Evolutionary conservation across 352 stramenopile species (phyloP), one percentile per base, ranked within the genome.

Genomic region (Plasmopara halstedii): DNA sequence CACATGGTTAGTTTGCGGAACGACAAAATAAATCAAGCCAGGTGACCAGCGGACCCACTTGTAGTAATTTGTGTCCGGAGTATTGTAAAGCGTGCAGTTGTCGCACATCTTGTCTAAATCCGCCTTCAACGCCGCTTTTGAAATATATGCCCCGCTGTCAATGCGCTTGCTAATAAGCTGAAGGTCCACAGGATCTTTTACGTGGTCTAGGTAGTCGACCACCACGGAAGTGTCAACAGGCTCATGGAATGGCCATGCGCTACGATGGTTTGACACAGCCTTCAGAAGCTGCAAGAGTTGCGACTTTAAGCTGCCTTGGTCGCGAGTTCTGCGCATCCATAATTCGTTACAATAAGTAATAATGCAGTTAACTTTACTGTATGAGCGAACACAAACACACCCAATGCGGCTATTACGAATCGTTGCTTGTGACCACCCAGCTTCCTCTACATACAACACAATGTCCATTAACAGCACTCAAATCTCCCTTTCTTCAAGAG

Each of bases 11-110:
- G 15, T 46, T 26, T 21, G 45, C n/a, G 23, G n/a, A n/a, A n/a
- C n/a, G 14, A 42, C 6, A n/a, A 44, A 15, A 34, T 18, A 36
- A 29, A 14, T 11, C 6, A 23, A 29, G 40, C 14, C 2, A 41
- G 31, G 4, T 6, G 10, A 77, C 14, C n/a, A 13, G 15, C 11
- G 70, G 38, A 81, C 76, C 42, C 88, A 97, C 80, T 94, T 97
- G 67, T 97, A 97, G 64, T 97, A 97, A 64, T 98, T 98, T 51
- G 88, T 98, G 14, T 85, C 84, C 42, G 82, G 73, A 11, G 81
- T 88, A 74, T 99, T 99, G 83, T 99, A 99, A 10, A 77, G 57
- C 52, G 87, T 97, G 67, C 95, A 99, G 67, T 99, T 99, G 58
- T 95, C 79, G 49, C 91, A 95, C 92, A 99, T 99, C 33, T 88